Evolutionary conservation across 208 protist species (phyloP).

Genomic region (Crithidia bombi): DNA sequence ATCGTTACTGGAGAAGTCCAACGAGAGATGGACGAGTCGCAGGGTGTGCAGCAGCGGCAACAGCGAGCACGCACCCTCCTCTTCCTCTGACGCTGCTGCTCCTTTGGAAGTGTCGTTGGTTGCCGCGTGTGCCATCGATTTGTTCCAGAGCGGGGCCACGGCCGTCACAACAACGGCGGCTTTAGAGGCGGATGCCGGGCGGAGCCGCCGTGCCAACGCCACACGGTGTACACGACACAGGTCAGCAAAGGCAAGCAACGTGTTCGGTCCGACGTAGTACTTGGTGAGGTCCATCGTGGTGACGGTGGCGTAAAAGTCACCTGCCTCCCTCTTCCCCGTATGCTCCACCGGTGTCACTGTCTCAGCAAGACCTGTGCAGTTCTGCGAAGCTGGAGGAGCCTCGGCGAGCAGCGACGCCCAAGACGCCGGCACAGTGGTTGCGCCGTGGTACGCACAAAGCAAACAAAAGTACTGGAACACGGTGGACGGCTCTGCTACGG

Average conservation of each 20-base stretch:
- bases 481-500: not conserved
- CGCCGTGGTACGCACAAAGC: constrained; percentile 30
- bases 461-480: constrained; percentile 30
- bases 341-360: not conserved
- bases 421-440: constrained; percentile 12
- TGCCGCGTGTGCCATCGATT: not conserved
- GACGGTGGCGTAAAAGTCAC: not conserved
- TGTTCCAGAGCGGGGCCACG: constrained; percentile 24
- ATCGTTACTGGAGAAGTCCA: constrained; percentile 12
- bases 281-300: constrained; percentile 31
- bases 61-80: constrained; percentile 25
- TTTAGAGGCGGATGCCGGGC: no score
- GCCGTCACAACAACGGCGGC: constrained; percentile 2
- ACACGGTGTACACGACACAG: constrained; percentile 40
- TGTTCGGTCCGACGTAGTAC: constrained; percentile 35
- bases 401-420: constrained; percentile 22
- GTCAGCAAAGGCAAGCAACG: constrained; percentile 42
- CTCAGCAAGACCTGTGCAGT: not conserved
- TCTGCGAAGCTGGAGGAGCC: not conserved
- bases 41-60: constrained; percentile 21
- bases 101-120: not conserved
- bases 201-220: not conserved
- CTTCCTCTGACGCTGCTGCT: not conserved
- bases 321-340: not conserved
- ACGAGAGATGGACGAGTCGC: constrained; percentile 16